phyloP scores from a whole-genome alignment of 2,329 filamentous ascomycete species.

The Drechslerella coelobrocha region DNA sequence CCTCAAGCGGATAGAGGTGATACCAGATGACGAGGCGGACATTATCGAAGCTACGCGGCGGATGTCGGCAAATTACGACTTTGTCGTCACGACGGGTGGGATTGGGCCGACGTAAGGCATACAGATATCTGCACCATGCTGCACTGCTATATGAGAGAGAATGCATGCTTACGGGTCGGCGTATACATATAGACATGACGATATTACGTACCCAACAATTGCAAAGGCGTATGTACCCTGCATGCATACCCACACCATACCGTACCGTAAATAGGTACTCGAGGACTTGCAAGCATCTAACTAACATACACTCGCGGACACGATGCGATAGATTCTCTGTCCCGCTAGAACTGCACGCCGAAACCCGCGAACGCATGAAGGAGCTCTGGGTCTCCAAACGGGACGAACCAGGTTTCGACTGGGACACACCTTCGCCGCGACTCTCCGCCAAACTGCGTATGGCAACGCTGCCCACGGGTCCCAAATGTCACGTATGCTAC shows the following conservation, averaged over 20 bases:
- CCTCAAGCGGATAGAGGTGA: conserved; percentile 87
- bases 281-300: no score
- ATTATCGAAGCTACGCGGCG: conserved; percentile 85
- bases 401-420: conserved; percentile 77
- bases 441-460: conserved; percentile 85
- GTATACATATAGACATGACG: conserved; percentile 81
- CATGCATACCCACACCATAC: neutral
- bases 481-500: conserved; percentile 76
- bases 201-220: conserved; percentile 95
- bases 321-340: conserved; percentile 63
- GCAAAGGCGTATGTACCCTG: conserved; percentile 76
- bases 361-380: conserved; percentile 83
- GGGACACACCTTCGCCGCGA: conserved; percentile 79
- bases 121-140: conserved; percentile 56
- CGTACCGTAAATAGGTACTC: no score
- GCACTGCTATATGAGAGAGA: no score
- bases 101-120: conserved; percentile 95
- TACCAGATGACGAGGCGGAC: conserved; percentile 87
- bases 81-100: conserved; percentile 92
- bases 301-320: conserved; percentile 1
- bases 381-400: conserved; percentile 74
- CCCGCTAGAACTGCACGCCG: conserved; percentile 76
- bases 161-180: neutral
- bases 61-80: conserved; percentile 89
- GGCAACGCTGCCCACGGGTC: conserved; percentile 82